Base-by-base conservation (phyloP, 2,329 filamentous ascomycete genomes). In the Arthrinium phaeospermum region DNA sequence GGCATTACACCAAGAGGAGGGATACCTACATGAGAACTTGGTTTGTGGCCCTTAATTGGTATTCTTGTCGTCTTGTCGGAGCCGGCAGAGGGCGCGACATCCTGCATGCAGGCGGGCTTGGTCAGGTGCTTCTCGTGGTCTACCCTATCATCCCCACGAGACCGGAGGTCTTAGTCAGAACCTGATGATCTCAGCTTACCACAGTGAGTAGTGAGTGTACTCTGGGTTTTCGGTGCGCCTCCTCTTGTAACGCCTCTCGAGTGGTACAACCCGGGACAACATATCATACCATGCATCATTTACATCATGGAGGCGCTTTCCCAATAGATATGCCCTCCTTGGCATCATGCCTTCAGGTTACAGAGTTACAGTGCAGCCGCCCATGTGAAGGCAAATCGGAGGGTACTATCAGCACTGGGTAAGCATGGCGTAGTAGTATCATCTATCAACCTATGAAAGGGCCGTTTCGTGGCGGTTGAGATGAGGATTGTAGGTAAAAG, bases 41-140 rank as follows among this genome's bases (percentile, higher is more conserved):
- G 57, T 41, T n/a, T 64, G 57, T 22, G 34, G 34, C 6, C 22
- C 10, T 34, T 41, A n/a, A 64, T n/a, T 64, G 34, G 30, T n/a
- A 64, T 37, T 41, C 5, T 22, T 64, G 22, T 64, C 19, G 34
- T 22, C 53, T 37, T 22, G 7, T 64, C 57, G 57, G 57, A 12
- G 34, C 57, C 57, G 57, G 57, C 34, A 64, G 57, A 64, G 53
- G 34, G 34, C 41, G 41, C 41, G 41, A 68, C 67, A 68, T 68
- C 5, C 14, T 68, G 44, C 67, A 46, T 68, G 67, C 67, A 68
- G 67, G 7, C 14, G 27, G 67, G 27, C 13, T 5, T 46, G 44
- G 67, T 68, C 67, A 68, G 67, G 67, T 68, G 67, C 67, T 47
- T 46, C 67, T 30, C 57, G 34, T n/a, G 57, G 30, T n/a, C 57